Conservation (phyloP, 345 rosid species). For the Sonneratia caseolaris region DNA sequence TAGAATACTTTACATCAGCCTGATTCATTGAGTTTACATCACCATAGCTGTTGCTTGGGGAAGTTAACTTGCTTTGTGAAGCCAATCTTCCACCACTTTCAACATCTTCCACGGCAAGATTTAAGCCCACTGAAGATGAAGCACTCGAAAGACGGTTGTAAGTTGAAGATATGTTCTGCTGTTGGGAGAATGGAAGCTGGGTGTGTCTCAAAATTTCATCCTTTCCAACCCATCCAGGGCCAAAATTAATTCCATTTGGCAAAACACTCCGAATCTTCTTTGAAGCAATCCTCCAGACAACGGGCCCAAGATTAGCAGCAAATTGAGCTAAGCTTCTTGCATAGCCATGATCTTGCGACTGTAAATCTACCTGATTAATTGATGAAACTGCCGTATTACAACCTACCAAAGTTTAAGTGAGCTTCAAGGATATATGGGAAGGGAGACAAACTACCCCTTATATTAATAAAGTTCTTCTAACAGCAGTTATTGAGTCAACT, state of each 20-base stretch:
- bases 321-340: slow-evolving; percentile 84
- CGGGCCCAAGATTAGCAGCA: slow-evolving; percentile 81
- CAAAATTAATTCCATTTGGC: slow-evolving; percentile 51
- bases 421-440: not conserved
- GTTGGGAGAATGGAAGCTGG: slow-evolving; percentile 17
- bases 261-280: slow-evolving; percentile 51
- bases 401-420: slow-evolving; percentile 4
- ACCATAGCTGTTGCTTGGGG: slow-evolving; percentile 13
- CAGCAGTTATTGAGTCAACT: not conserved
- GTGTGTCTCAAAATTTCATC: slow-evolving; percentile 28
- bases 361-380: slow-evolving; percentile 65
- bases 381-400: slow-evolving; percentile 9
- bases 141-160: not conserved
- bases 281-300: slow-evolving; percentile 63
- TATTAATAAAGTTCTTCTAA: not conserved
- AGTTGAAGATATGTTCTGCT: not conserved
- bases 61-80: slow-evolving; percentile 26
- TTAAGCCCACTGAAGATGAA: not conserved
- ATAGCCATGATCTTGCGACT: slow-evolving; percentile 53
- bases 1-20: slow-evolving; percentile 18
- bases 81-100: slow-evolving; percentile 23
- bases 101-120: slow-evolving; percentile 26
- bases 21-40: slow-evolving; percentile 14
- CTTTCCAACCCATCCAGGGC: slow-evolving; percentile 85
- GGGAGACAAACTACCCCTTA: not conserved